Evolutionary conservation across 169 alveolate genomes (phyloP), one percentile per base, ranked within the genome.

Genomic region (Plasmodium falciparum): DNA sequence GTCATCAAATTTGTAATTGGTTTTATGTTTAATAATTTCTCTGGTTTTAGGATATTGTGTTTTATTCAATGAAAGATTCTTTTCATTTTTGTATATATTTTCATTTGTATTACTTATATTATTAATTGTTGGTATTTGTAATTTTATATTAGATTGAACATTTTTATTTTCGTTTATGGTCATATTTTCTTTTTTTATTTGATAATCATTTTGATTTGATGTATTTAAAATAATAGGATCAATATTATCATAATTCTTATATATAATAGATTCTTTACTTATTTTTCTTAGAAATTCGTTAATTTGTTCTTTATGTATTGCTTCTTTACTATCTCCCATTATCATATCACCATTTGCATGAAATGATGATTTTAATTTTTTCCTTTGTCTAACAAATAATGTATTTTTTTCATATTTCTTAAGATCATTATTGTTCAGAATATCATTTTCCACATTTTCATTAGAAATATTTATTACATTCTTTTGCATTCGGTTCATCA

Each of bases 271-370:
- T 67, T 80, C 90, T 15, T 67, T 20, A 59, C 80, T 80, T 67
- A 80, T 54, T 69, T 80, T 61, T 67, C 70, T 80, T 13, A 70
- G 83, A 52, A 80, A 80, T 39, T 80, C 80, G 39, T 80, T 80
- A 67, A 80, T 80, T 67, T 80, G 90, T 58, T 80, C 90, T 69
- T 67, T 70, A 47, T 80, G 90, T 80, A 80, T 80, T 39, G 90
- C 90, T 69, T 80, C 90, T 80, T 80, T 80, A 69, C 43, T 45
- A 56, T 66, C 54, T 22, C 90, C 90, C 5, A 56, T 80, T 67
- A 80, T 80, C 90, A 80, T 80, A 69, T 69, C 73, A 20, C 90
- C 90, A 61, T 69, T 66, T 39, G 83, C 85, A 80, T 80, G 83
- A 69, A 80, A 80, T 26, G 90, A 80, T 9, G 90, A 80, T 58